Conservation (phyloP, 768 basidiomycete genomes). For the Cyathus striatus region DNA sequence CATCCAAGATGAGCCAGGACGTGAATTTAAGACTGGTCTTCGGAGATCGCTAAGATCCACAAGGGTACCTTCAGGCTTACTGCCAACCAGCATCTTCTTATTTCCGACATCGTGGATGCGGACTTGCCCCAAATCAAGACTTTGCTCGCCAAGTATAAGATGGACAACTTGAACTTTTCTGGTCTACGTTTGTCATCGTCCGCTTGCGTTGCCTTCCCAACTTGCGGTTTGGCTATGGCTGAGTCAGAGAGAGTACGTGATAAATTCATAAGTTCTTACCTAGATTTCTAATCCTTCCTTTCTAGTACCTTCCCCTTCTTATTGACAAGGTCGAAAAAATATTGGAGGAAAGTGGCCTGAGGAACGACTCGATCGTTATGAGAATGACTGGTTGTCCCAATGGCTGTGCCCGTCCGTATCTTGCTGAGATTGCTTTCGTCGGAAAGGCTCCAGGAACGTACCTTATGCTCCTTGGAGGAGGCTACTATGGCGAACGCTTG, state of each 20-base stretch:
- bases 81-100: constrained; percentile 89
- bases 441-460: constrained; percentile 95
- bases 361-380: constrained; percentile 96
- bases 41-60: constrained; percentile 92
- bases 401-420: constrained; percentile 89
- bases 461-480: constrained; percentile 92
- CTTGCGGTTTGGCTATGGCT: constrained; percentile 62
- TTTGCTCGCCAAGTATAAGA: constrained; percentile 77
- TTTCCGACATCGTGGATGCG: constrained; percentile 74
- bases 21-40: constrained; percentile 89
- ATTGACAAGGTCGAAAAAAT: constrained; percentile 94
- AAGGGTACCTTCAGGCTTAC: constrained; percentile 93
- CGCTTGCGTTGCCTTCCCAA: constrained; percentile 97
- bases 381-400: constrained; percentile 98
- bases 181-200: constrained; percentile 85
- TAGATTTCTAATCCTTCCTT: constrained; percentile 1
- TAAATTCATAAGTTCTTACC: not conserved
- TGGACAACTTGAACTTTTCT: constrained; percentile 80
- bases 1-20: constrained; percentile 88
- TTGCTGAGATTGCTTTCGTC: constrained; percentile 94
- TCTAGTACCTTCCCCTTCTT: constrained; percentile 84
- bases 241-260: constrained; percentile 48
- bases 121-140: constrained; percentile 76
- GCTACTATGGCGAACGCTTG: constrained; percentile 89
- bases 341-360: constrained; percentile 87